Evolutionary conservation across 1,284 basidiomycete genomes (phyloP), one percentile per base, ranked within the genome.

Genomic region (Microbotryum saponariae): DNA sequence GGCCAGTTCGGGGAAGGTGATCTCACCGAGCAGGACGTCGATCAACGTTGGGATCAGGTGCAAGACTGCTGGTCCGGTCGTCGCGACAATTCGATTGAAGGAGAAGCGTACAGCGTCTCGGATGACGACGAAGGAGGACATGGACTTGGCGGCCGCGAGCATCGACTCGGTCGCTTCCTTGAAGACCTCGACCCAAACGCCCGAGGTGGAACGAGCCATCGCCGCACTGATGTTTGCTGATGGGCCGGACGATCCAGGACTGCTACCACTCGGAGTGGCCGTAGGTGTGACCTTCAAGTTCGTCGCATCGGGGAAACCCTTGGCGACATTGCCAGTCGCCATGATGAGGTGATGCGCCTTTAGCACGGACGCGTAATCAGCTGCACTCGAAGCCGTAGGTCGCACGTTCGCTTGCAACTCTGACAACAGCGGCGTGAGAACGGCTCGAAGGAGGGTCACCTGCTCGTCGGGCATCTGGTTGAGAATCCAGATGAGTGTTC

Each of bases 311-410:
- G 96, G 96, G 78, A 98, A 98, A 9, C 97, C 97, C 77, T 97
- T 97, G 53, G 92, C 89, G 58, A 98, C 84, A 72, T 90, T 91
- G 20, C 93, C 93, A 16, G 97, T 80, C 1, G 93, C 94, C 82
- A 97, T 88, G 73, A 98, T 89, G 68, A 88, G 82, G 77, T 98
- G 94, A 73, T 98, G 96, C n/a, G 92, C 85, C 74, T 86, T 86
- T 52, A 97, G 80, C 67, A 97, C 85, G 6, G 87, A 82, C 52
- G 86, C 75, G 8, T 88, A 77, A 69, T 91, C 87, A 44, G 71
- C 72, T 4, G 79, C 18, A 59, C 68, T 68, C 85, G 84, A 50
- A 91, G 78, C 68, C 82, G 86, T 47, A 80, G 76, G 58, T 10
- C 63, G 54, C 14, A 64, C 57, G 23, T 59, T 59, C 10, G 57